Percentiles rank a stretch among this genome's conserved stretches.
Conservation (phyloP, 768 basidiomycete species). For the Psilocybe azurescens region DNA sequence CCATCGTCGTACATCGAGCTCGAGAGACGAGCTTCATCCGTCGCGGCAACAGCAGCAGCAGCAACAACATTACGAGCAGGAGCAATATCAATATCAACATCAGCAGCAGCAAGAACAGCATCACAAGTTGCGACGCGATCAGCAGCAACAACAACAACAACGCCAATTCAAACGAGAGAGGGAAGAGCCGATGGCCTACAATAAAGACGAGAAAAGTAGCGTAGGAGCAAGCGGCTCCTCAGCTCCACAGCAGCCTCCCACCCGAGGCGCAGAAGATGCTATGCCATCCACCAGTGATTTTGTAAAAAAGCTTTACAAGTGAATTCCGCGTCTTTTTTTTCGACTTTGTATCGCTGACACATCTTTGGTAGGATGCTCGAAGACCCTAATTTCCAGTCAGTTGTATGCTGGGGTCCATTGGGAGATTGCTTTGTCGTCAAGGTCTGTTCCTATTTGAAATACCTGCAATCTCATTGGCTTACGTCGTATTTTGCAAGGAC, state of each 20-base stretch:
- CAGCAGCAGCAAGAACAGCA: slow-evolving; percentile 24
- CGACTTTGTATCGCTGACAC: neutral
- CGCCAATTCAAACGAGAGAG: slow-evolving; percentile 32
- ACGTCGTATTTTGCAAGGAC: slow-evolving; percentile 45
- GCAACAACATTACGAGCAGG: slow-evolving; percentile 27
- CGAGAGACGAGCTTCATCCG: slow-evolving; percentile 46
- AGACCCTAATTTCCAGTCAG: slow-evolving; percentile 69
- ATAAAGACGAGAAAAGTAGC: slow-evolving; percentile 14
- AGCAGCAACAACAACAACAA: slow-evolving; percentile 17
- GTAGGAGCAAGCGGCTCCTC: neutral
- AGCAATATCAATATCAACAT: slow-evolving; percentile 27
- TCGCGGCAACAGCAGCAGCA: slow-evolving; percentile 19
- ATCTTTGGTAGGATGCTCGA: slow-evolving; percentile 77
- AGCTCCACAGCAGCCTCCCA: slow-evolving; percentile 3
- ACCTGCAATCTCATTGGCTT: neutral
- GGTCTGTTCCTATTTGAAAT: slow-evolving; percentile 32
- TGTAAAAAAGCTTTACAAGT: slow-evolving; percentile 96
- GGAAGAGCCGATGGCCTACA: slow-evolving; percentile 17
- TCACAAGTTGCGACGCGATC: neutral
- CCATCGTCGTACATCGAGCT: slow-evolving; percentile 43
- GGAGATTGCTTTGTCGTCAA: slow-evolving; percentile 95
- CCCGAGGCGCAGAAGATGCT: slow-evolving; percentile 55
- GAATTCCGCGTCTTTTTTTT: slow-evolving; percentile 24
- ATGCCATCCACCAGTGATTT: slow-evolving; percentile 93
- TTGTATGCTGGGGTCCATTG: slow-evolving; percentile 83